A percentile compares a stretch with the other conserved stretches of the same genome.
Evolutionary conservation across 768 basidiomycete genomes (phyloP).

Genomic region (Suillus spraguei): DNA sequence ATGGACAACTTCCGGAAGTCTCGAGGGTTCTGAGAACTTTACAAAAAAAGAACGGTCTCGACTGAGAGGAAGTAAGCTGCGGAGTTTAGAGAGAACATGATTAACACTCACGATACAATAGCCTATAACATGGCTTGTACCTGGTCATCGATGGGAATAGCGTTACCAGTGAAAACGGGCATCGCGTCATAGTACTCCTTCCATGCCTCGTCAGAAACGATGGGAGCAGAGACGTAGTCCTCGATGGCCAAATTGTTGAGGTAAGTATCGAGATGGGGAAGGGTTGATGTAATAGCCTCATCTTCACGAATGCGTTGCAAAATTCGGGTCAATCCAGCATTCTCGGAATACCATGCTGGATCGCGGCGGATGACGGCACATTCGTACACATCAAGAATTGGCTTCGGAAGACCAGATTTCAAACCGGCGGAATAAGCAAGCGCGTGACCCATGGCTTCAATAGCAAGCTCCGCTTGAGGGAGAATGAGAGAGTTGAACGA

Average conservation of each 20-base stretch:
- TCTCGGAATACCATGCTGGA: conserved; percentile 61
- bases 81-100: conserved; percentile 5
- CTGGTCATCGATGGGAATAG: conserved; percentile 38
- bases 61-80: conserved; percentile 14
- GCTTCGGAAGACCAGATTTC: conserved; percentile 43
- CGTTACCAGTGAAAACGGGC: conserved; percentile 46
- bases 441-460: conserved; percentile 68
- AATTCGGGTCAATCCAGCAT: conserved; percentile 48
- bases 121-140: conserved; percentile 47
- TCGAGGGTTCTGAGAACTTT: conserved; percentile 3
- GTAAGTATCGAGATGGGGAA: conserved; percentile 44
- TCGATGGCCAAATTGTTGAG: conserved; percentile 49
- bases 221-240: conserved; percentile 53
- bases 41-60: conserved; percentile 11
- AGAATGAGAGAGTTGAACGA: conserved; percentile 55
- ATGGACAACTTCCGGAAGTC: conserved; percentile 3
- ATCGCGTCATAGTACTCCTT: conserved; percentile 45
- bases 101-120: conserved; percentile 17
- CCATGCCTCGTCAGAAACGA: conserved; percentile 53
- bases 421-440: conserved; percentile 59
- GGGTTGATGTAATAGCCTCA: conserved; percentile 43
- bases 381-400: conserved; percentile 59
- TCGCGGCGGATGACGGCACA: conserved; percentile 54
- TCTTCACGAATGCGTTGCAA: conserved; percentile 52
- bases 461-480: conserved; percentile 52